These are phyloP conservation scores for Stephania cephalantha DNA, from an alignment of 164 flowering plant species.

Conservation along the genomic window DNA sequence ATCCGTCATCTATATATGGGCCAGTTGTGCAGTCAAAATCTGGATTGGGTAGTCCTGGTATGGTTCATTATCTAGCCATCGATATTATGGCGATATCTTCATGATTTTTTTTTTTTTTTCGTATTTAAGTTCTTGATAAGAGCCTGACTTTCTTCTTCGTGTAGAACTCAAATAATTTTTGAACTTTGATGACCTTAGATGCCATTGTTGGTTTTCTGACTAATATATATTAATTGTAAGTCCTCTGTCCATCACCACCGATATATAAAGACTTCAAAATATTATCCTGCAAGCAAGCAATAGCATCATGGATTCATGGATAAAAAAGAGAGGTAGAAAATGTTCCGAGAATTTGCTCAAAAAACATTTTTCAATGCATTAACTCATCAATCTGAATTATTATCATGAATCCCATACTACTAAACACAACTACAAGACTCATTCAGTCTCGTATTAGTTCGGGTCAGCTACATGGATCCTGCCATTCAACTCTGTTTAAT, in stretches of 20 bases:
- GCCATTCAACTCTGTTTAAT: no score
- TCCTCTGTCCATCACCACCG: no score
- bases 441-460: no score
- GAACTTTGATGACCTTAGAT: neutral
- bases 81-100: neutral
- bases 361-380: neutral
- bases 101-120: neutral
- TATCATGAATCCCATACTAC: no score
- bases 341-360: neutral
- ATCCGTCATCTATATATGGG: constrained; percentile 78
- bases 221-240: neutral
- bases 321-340: neutral
- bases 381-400: neutral
- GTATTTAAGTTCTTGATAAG: neutral
- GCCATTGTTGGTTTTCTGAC: neutral
- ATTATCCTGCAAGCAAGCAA: neutral
- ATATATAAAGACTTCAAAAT: neutral
- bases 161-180: no score
- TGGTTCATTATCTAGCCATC: neutral
- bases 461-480: no score
- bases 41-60: constrained; percentile 67
- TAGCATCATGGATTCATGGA: neutral
- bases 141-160: neutral
- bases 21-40: constrained; percentile 80
- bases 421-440: no score